phyloP scores from a whole-genome alignment of 106 monocot species.

The Dendrobium huoshanense region DNA sequence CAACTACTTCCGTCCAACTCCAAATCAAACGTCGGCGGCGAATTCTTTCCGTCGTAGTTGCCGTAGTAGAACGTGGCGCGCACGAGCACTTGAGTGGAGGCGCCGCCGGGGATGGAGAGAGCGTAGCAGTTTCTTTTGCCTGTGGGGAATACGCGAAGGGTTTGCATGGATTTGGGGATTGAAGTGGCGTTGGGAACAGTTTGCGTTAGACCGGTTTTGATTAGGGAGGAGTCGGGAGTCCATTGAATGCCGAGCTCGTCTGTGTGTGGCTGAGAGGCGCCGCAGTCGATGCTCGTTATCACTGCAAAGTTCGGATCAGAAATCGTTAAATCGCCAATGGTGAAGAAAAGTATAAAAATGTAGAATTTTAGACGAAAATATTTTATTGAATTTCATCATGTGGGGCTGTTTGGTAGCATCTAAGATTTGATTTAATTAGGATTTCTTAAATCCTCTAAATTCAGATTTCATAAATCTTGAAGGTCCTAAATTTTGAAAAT shows the following conservation, averaged over 20 bases:
- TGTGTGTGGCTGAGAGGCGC: conserved; percentile 1
- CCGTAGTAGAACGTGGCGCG: conserved; percentile 34
- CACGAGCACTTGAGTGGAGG: conserved; percentile 9
- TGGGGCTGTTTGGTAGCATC: too few species aligned
- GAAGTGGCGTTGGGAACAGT: not conserved
- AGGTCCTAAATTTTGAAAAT: too few species aligned
- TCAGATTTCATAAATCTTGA: too few species aligned
- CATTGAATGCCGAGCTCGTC: conserved; percentile 17
- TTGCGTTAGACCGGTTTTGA: conserved; percentile 8
- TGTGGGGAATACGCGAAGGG: conserved; percentile 24
- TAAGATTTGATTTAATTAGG: too few species aligned
- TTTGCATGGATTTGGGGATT: conserved; percentile 4
- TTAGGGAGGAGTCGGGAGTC: conserved; percentile 19
- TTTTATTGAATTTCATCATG: not conserved
- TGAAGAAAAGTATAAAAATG: not conserved
- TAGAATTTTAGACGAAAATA: not conserved
- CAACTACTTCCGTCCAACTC: conserved; percentile 20
- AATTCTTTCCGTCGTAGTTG: conserved; percentile 33
- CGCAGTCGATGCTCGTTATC: conserved; percentile 32
- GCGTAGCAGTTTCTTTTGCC: conserved; percentile 35
- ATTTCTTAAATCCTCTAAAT: too few species aligned
- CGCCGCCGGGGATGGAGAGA: not conserved
- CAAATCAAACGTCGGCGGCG: conserved; percentile 30
- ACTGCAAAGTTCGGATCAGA: not conserved
- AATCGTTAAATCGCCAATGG: not conserved